Conservation (phyloP, 352 stramenopile species). For the Hyaloperonospora arabidopsidis region DNA sequence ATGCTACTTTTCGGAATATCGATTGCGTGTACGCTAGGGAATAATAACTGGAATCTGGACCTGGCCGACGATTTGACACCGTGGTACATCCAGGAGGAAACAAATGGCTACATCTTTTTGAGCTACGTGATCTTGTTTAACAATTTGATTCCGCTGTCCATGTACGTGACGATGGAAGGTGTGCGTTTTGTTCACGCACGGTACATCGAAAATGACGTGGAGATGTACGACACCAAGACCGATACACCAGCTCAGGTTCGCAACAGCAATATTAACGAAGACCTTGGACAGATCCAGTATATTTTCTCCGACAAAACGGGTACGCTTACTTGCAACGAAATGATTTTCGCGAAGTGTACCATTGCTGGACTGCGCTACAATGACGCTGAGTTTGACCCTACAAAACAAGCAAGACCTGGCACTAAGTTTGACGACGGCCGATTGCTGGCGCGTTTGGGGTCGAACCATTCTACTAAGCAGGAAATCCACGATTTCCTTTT, state of each 20-base stretch:
- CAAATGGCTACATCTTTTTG: constrained; percentile 83
- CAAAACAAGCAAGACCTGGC: constrained; percentile 37
- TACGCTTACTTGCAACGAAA: constrained; percentile 82
- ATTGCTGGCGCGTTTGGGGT: constrained; percentile 60
- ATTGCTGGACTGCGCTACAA: constrained; percentile 89
- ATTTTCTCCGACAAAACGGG: constrained; percentile 88
- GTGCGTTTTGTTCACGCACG: constrained; percentile 81
- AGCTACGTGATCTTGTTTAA: constrained; percentile 88
- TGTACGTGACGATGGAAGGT: constrained; percentile 88
- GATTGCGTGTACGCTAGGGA: constrained; percentile 70
- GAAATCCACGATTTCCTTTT: constrained; percentile 83
- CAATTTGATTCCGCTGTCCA: constrained; percentile 81
- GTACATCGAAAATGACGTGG: constrained; percentile 80
- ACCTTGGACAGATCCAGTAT: constrained; percentile 86
- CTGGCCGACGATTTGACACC: constrained; percentile 38
- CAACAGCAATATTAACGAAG: constrained; percentile 86
- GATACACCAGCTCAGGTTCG: constrained; percentile 76
- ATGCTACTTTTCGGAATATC: constrained; percentile 83
- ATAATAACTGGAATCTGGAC: constrained; percentile 79
- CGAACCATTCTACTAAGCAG: constrained; percentile 75
- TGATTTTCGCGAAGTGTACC: constrained; percentile 89
- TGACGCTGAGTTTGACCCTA: constrained; percentile 59
- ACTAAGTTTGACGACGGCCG: constrained; percentile 76
- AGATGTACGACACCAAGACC: constrained; percentile 70
- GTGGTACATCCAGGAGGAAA: constrained; percentile 62